phyloP scores from a whole-genome alignment of 2,329 filamentous ascomycete species.

The Penicillium hesseltinei region DNA sequence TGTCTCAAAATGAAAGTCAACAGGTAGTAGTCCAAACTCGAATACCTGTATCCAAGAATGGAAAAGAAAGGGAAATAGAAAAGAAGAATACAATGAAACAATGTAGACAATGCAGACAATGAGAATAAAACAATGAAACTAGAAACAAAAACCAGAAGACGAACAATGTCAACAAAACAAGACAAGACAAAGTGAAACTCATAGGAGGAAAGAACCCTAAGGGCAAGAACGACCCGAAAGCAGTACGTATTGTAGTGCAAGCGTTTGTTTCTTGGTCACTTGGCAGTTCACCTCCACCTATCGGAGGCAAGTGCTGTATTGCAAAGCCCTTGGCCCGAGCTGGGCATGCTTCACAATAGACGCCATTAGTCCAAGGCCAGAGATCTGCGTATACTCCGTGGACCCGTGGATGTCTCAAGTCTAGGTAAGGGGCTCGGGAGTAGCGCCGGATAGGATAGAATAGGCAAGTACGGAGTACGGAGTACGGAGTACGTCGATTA shows the following conservation, averaged over 20 bases:
- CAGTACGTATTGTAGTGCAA: constrained; percentile 1
- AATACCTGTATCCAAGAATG: constrained; percentile 7
- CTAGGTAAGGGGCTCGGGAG: constrained; percentile 7
- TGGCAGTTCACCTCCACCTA: constrained; percentile 12
- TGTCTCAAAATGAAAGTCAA: constrained; percentile 6
- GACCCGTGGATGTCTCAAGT: constrained; percentile 11
- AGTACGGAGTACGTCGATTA: background rate
- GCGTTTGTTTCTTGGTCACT: constrained; percentile 9
- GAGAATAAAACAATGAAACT: background rate
- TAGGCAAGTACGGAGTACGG: background rate
- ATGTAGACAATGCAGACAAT: background rate
- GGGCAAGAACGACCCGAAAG: background rate
- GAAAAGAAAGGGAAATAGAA: background rate
- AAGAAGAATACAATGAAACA: background rate
- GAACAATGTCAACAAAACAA: background rate
- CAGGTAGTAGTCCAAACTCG: constrained; percentile 21
- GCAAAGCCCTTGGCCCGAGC: constrained; percentile 13
- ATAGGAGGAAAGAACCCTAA: constrained; percentile 1
- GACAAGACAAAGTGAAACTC: background rate
- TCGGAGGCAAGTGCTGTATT: constrained; percentile 6
- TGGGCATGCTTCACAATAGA: constrained; percentile 8
- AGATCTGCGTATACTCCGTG: background rate
- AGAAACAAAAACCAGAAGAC: background rate
- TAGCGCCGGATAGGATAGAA: background rate
- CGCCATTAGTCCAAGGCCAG: constrained; percentile 3